Evolutionary conservation across 1,284 basidiomycete genomes (phyloP), one percentile per base, ranked within the genome.

Genomic region (Sporisorium reilianum): DNA sequence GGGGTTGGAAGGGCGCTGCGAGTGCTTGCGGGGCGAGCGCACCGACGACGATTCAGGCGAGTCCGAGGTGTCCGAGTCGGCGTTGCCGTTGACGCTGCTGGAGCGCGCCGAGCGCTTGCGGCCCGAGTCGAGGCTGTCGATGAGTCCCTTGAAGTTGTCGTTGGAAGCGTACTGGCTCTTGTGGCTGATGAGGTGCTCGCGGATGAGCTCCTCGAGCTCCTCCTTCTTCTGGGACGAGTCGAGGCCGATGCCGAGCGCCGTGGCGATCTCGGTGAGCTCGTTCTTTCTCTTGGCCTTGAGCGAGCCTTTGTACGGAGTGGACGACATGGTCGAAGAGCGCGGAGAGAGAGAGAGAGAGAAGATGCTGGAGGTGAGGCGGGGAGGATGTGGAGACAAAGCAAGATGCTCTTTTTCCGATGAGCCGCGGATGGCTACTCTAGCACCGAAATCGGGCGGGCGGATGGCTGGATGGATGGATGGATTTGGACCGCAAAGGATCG

Each of bases 21-120:
- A 64, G 68, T 80, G 78, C 75, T 80, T 80, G 55, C 79, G 75
- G 42, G 79, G 79, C 54, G 79, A 78, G 42, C 70, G 62, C 12
- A 64, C 61, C 12, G 65, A 58, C 12, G 65, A 58, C 26, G 58
- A 54, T 55, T 77, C 69, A 40, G 74, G 78, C 22, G 77, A 75
- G 60, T 78, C 77, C 22, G 79, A 80, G 14, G 52, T 52, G 48
- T 80, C 79, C 59, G 71, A 73, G 40, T 80, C 78, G 46, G 57
- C 59, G 51, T 75, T 72, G 30, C 63, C 69, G 36, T 72, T 73
- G 58, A 68, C 64, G 62, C 75, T 74, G 62, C 64, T 65, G 41
- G 75, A 74, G 46, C 75, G 70, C 20, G 55, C 71, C 23, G 71
- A 74, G 20, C 67, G 60, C 28, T 41, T 56, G 41, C 68, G 60